These are phyloP conservation scores for Spathaspora sp. DNA, from an alignment of 805 yeast genomes.

Conservation along the genomic window DNA sequence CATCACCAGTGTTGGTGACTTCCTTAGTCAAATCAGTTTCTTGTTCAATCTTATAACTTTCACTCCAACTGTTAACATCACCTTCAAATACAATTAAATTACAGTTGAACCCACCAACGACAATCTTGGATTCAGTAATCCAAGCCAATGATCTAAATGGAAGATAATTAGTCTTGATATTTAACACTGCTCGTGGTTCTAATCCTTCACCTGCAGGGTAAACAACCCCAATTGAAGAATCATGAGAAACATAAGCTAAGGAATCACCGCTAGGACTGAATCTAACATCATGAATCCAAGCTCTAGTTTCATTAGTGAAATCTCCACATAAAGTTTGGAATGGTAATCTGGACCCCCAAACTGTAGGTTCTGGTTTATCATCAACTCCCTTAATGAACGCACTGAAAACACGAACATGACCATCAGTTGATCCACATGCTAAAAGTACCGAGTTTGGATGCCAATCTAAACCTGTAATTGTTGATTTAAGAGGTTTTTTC, in stretches of 20 bases:
- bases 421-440: slow-evolving; percentile 91
- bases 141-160: slow-evolving; percentile 80
- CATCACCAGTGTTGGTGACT: slow-evolving; percentile 28
- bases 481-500: slow-evolving; percentile 89
- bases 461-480: slow-evolving; percentile 83
- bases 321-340: slow-evolving; percentile 90
- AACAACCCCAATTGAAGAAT: slow-evolving; percentile 75
- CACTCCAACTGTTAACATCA: slow-evolving; percentile 59
- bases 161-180: slow-evolving; percentile 62
- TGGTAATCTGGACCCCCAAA: slow-evolving; percentile 95
- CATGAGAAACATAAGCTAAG: slow-evolving; percentile 81
- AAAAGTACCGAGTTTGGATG: slow-evolving; percentile 87
- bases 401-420: slow-evolving; percentile 85
- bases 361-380: slow-evolving; percentile 70
- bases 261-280: slow-evolving; percentile 79
- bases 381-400: slow-evolving; percentile 89
- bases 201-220: slow-evolving; percentile 68
- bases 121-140: slow-evolving; percentile 59
- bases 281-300: slow-evolving; percentile 89
- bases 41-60: slow-evolving; percentile 51
- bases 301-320: slow-evolving; percentile 60
- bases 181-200: slow-evolving; percentile 58
- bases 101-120: slow-evolving; percentile 91
- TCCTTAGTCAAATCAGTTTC: slow-evolving; percentile 45
- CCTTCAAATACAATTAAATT: slow-evolving; percentile 86